Evolutionary conservation across 1,284 basidiomycete species (phyloP), one percentile per base, ranked within the genome.

Genomic region (Kalmanozyma brasiliensis): DNA sequence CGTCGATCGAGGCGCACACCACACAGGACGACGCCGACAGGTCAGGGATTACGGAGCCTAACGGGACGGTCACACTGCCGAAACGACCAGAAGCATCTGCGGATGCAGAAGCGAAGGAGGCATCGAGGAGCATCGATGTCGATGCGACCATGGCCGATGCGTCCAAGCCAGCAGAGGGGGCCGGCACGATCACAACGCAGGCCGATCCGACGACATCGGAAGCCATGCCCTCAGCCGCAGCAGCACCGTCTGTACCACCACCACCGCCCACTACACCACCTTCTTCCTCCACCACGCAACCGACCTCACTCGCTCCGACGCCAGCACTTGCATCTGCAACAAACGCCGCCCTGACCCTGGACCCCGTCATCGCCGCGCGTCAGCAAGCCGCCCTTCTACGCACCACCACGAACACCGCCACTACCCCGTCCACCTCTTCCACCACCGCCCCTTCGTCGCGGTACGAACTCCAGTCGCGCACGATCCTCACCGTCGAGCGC

Each of bases 401-500:
- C 17, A 16, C 46, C 8, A 17, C 36, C 26, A 16, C 30, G 24
- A 11, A 32, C 37, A 14, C 41, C 9, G 8, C 33, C 14, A 20
- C 22, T 16, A 3, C 32, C 33, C 3, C 17, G 11, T 7, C 26
- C 14, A 2, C 57, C 14, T 8, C 29, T 13, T 11, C 44, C 8
- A 10, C 48, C 14, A 32, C 34, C 11, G 16, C 38, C 16, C 10
- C 19, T 20, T 19, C 32, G 11, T 29, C 23, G 9, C 44, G 13
- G 7, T 53, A 23, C 17, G 66, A 69, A 29, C 36, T 47, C 4
- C 68, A 75, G 16, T 49, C 75, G 1, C 74, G 77, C 23, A 78
- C 73, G 10, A 36, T 78, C 6, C 51, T 79, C 8, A 72, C 73
- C 5, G 44, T 80, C 24, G 65, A 74, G 29, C 48, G 63, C 4